Evolutionary conservation across 768 basidiomycete genomes (phyloP), one percentile per base, ranked within the genome.

Genomic region (Myochromella boudieri): DNA sequence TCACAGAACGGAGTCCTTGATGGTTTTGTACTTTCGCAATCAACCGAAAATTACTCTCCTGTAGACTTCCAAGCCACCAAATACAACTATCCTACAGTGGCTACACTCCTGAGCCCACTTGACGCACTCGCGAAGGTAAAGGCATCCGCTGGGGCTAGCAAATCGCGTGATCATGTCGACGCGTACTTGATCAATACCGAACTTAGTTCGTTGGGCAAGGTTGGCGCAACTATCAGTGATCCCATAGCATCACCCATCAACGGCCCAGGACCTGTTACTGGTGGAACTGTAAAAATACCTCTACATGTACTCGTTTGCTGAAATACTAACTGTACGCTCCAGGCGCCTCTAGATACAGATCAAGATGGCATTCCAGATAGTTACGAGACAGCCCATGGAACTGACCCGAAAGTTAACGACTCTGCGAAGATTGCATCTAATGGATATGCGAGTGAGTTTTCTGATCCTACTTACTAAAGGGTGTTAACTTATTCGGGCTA

Each of bases 361-460:
- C 44, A 48, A 11, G 67, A 68, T 42, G 66, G 67, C 3, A 67
- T 68, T 12, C 66, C 66, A 3, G 67, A 68, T 43, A 51, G 54
- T 14, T 68, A 66, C 40, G 67, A 68, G 47, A 53, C 21, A 27
- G 62, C 66, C 4, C 63, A 67, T 44, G 66, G 64, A 17, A 60
- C 63, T 27, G 60, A 63, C 41, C 68, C 61, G 33, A 60, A 58
- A 37, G 55, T 57, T 28, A 60, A 63, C 18, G 67, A 67, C 46
- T 63, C 65, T 12, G 56, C 59, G 7, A 54, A 52, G 10, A 62
- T 63, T 25, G 64, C 66, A 11, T 61, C 62, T 4, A 68, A 68
- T 46, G 66, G 67, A 12, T 68, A 68, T 46, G 65, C 65, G 3
- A 66, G 66, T 68, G 50, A 42, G 67, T 62, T 21, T 27, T 25